Evolutionary conservation across 2,329 filamentous ascomycete species (phyloP).

Genomic region (Dactylella cylindrospora): DNA sequence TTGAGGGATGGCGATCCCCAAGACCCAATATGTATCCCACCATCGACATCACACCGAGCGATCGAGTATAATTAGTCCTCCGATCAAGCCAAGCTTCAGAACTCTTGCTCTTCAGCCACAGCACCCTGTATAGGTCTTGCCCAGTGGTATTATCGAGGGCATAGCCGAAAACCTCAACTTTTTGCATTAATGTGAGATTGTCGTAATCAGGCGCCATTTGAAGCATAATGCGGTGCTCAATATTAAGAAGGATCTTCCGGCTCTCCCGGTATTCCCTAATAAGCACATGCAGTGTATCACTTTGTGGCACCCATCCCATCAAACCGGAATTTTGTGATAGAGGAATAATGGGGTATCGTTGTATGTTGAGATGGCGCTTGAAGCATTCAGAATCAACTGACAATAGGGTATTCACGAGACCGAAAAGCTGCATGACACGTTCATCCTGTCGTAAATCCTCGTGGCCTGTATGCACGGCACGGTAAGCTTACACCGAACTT

Average conservation of each 20-base stretch:
- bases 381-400: conserved; percentile 93
- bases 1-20: conserved; percentile 94
- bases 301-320: conserved; percentile 95
- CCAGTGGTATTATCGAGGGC: conserved; percentile 98
- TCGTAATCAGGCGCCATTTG: conserved; percentile 99
- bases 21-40: conserved; percentile 98
- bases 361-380: conserved; percentile 94
- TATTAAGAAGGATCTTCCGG: conserved; percentile 95
- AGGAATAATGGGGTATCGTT: conserved; percentile 94
- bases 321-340: conserved; percentile 94
- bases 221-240: conserved; percentile 98
- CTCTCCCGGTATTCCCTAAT: conserved; percentile 97
- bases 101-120: conserved; percentile 98
- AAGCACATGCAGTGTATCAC: conserved; percentile 91
- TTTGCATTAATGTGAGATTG: conserved; percentile 98
- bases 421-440: conserved; percentile 98
- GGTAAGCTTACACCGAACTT: background rate
- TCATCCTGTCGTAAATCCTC: conserved; percentile 99
- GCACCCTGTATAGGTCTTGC: conserved; percentile 93
- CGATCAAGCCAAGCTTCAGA: conserved; percentile 97
- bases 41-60: conserved; percentile 99
- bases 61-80: conserved; percentile 97
- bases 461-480: conserved; percentile 56
- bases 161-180: conserved; percentile 99
- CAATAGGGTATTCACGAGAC: conserved; percentile 92